Evolutionary conservation across 768 basidiomycete species (phyloP).

Genomic region (Lactarius quietus): DNA sequence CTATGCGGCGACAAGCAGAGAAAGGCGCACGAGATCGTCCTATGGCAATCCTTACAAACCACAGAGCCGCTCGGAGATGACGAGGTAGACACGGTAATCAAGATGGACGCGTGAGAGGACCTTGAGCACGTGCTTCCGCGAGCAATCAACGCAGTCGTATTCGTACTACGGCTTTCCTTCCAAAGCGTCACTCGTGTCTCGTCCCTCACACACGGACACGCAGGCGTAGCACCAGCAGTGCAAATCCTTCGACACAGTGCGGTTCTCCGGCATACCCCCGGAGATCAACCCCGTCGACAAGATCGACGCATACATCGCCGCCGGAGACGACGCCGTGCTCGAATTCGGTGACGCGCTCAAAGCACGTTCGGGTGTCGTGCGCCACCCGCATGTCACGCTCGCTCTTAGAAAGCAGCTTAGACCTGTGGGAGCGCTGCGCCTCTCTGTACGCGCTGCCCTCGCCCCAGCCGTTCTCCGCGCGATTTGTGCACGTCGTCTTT

Average conservation of each 20-base stretch:
- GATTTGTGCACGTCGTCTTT: constrained; percentile 64
- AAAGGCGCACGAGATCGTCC: constrained; percentile 67
- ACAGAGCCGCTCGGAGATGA: constrained; percentile 54
- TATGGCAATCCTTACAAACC: constrained; percentile 73
- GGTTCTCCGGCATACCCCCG: constrained; percentile 78
- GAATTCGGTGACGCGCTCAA: constrained; percentile 51
- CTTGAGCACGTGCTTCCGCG: constrained; percentile 53
- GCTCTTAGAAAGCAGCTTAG: constrained; percentile 59
- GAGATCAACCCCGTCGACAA: constrained; percentile 60
- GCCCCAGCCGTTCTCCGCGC: constrained; percentile 58
- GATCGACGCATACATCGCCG: constrained; percentile 42
- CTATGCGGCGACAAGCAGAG: constrained; percentile 54
- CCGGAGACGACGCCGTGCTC: constrained; percentile 34
- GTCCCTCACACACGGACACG: constrained; percentile 36
- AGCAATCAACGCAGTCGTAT: constrained; percentile 55
- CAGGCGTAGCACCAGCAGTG: constrained; percentile 28
- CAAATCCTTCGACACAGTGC: constrained; percentile 39
- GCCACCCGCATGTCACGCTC: constrained; percentile 81
- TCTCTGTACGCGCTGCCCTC: constrained; percentile 36
- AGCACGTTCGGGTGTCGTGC: constrained; percentile 44
- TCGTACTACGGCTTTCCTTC: constrained; percentile 48
- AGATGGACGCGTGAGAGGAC: constrained; percentile 58
- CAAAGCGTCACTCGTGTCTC: constrained; percentile 55
- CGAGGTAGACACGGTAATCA: constrained; percentile 67
- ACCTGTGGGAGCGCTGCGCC: constrained; percentile 52